Evolutionary conservation across 345 rosid species (phyloP).

Genomic region (Noccaea caerulescens): DNA sequence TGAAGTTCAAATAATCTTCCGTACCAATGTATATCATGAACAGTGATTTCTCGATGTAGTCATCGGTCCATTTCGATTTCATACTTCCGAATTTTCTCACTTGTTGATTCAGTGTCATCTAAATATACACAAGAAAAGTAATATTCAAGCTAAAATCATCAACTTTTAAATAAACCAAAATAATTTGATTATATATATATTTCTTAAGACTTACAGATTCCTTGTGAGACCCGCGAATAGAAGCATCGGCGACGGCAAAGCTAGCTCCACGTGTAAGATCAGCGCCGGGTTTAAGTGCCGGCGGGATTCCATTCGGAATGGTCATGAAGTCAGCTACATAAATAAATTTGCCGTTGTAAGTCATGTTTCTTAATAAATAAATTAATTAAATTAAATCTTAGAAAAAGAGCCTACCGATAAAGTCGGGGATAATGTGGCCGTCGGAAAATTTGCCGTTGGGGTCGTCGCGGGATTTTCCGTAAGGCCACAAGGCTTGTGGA

Average conservation of each 20-base stretch:
- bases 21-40: constrained; percentile 40
- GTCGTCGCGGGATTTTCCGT: constrained; percentile 42
- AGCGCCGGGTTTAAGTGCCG: constrained; percentile 17
- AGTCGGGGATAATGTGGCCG: constrained; percentile 47
- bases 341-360: no score
- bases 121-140: not conserved
- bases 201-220: constrained; percentile 27
- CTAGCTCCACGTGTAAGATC: constrained; percentile 37
- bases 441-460: constrained; percentile 48
- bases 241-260: constrained; percentile 40
- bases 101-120: constrained; percentile 39
- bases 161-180: no score
- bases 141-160: no score
- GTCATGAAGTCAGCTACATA: constrained; percentile 33
- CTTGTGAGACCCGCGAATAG: constrained; percentile 20
- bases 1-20: constrained; percentile 39
- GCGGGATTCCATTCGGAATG: constrained; percentile 37
- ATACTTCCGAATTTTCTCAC: constrained; percentile 12
- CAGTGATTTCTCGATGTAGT: constrained; percentile 18
- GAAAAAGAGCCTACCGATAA: constrained; percentile 40
- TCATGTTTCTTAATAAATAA: not conserved
- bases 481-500: constrained; percentile 40
- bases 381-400: no score
- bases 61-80: constrained; percentile 28
- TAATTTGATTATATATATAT: no score